Evolutionary conservation across 148 eudicot genomes (phyloP).

Genomic region (Vaccinium darrowii): DNA sequence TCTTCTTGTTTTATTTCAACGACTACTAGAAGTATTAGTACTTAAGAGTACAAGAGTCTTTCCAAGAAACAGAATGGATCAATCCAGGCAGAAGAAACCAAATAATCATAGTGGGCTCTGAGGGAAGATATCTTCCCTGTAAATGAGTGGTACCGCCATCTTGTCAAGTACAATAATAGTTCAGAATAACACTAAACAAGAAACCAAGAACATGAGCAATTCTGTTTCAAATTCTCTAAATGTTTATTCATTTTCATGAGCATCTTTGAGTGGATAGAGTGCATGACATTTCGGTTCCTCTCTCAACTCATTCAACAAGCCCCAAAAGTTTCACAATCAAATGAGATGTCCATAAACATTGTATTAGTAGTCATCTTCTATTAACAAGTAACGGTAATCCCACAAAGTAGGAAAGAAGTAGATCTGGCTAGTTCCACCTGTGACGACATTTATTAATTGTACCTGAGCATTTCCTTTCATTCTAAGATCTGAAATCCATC

Average conservation of each 20-base stretch:
- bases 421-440: neutral
- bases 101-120: neutral
- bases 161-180: neutral
- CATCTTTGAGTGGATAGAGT: neutral
- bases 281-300: neutral
- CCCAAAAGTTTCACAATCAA: neutral
- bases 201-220: neutral
- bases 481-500: constrained; percentile 82
- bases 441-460: neutral
- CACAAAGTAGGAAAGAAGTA: constrained; percentile 1
- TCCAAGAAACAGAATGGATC: neutral
- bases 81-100: neutral
- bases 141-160: neutral
- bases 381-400: neutral
- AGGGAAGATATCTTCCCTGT: neutral
- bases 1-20: neutral
- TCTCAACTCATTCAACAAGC: neutral
- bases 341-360: neutral
- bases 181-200: neutral
- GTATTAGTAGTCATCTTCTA: neutral
- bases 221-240: constrained; percentile 1
- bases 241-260: neutral
- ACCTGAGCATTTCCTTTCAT: constrained; percentile 68
- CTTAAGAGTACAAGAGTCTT: neutral
- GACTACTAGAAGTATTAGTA: neutral